Conservation (phyloP, 106 monocot species). For the Dendrobium chrysotoxum region DNA sequence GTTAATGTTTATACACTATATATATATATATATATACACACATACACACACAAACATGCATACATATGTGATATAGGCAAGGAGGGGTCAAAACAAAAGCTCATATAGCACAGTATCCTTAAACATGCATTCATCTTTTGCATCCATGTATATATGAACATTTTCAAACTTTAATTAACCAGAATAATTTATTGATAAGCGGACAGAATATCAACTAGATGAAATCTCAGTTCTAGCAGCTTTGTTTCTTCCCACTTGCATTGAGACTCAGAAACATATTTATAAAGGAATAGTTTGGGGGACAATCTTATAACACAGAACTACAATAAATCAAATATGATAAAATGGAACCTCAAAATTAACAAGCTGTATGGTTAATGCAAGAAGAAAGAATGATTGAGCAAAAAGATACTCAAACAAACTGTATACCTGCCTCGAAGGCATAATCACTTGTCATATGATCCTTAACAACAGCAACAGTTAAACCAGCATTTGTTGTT, state of each 20-base stretch:
- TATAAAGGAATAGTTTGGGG: neutral
- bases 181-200: too few species aligned
- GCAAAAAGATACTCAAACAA: neutral
- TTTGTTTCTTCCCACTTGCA: neutral
- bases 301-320: neutral
- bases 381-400: neutral
- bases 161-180: too few species aligned
- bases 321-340: neutral
- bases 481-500: constrained; percentile 98
- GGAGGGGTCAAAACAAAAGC: too few species aligned
- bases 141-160: too few species aligned
- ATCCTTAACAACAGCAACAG: constrained; percentile 98
- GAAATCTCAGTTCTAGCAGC: too few species aligned
- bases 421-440: constrained; percentile 85
- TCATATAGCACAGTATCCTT: too few species aligned
- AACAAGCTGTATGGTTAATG: constrained; percentile 1
- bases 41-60: too few species aligned
- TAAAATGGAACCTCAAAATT: neutral
- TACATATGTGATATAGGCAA: too few species aligned
- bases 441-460: constrained; percentile 96
- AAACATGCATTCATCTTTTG: too few species aligned
- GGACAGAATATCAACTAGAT: too few species aligned
- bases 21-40: too few species aligned
- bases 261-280: neutral
- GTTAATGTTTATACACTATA: too few species aligned